phyloP scores from a whole-genome alignment of 2,329 filamentous ascomycete genomes.

The Pseudogymnoascus sp. region DNA sequence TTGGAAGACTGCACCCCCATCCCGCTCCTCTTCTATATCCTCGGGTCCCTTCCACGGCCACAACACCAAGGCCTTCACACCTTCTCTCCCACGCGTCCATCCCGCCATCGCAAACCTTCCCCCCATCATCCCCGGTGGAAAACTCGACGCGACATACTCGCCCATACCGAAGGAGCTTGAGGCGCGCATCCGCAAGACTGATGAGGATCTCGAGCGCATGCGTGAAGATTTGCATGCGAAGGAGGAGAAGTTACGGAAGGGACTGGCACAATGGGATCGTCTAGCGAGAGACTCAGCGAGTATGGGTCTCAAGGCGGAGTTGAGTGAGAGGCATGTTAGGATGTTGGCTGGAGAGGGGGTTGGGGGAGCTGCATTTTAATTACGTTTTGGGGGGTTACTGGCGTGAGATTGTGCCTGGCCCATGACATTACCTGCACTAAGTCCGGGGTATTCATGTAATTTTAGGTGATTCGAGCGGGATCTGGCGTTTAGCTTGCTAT shows the following conservation, averaged over 20 bases:
- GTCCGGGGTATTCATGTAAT: background rate
- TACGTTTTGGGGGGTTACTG: background rate
- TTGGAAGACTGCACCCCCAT: conserved; percentile 22
- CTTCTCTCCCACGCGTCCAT: conserved; percentile 20
- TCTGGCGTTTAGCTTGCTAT: background rate
- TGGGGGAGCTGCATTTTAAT: conserved; percentile 27
- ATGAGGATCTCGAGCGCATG: conserved; percentile 26
- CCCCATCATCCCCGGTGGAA: conserved; percentile 25
- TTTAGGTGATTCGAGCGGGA: background rate
- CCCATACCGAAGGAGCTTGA: conserved; percentile 19
- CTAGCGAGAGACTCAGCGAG: conserved; percentile 22
- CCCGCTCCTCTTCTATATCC: conserved; percentile 21
- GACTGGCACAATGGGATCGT: conserved; percentile 25
- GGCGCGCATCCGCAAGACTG: conserved; percentile 23
- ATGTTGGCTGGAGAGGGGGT: conserved; percentile 27
- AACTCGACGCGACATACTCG: conserved; percentile 24
- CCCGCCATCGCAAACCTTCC: conserved; percentile 27
- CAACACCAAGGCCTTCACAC: conserved; percentile 8
- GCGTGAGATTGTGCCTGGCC: background rate
- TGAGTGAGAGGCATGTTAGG: conserved; percentile 27
- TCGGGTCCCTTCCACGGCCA: conserved; percentile 19
- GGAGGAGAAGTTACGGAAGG: conserved; percentile 25
- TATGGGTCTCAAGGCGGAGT: conserved; percentile 24
- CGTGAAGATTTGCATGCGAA: conserved; percentile 24
- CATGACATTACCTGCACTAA: background rate